A percentile compares a stretch with the other conserved stretches of the same genome.
Conservation (phyloP, 768 basidiomycete genomes). For the Russula lepida region DNA sequence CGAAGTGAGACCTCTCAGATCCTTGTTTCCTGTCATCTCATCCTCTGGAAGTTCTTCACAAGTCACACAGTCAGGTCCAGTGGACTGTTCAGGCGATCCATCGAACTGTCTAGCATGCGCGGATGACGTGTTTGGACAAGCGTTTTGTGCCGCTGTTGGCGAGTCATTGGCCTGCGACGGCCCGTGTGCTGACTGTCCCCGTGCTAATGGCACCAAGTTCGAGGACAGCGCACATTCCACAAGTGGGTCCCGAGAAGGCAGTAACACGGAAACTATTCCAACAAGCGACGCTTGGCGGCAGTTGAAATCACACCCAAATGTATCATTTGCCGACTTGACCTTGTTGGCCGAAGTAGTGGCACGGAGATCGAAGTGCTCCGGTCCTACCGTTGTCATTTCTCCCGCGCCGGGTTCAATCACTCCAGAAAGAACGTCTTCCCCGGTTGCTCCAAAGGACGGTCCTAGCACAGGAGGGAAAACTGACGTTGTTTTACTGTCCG, state of each 20-base stretch:
- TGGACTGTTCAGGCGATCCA: constrained; percentile 75
- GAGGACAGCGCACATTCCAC: constrained; percentile 11
- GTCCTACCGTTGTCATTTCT: constrained; percentile 56
- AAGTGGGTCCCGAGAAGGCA: constrained; percentile 22
- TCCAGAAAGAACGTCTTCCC: constrained; percentile 39
- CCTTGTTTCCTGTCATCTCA: constrained; percentile 46
- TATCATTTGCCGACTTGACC: constrained; percentile 72
- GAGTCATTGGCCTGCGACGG: constrained; percentile 46
- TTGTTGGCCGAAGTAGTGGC: constrained; percentile 86
- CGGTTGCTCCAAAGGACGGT: constrained; percentile 18
- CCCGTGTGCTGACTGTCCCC: constrained; percentile 51
- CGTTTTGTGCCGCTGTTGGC: constrained; percentile 74
- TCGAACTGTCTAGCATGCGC: constrained; percentile 79
- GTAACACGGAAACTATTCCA: constrained; percentile 49
- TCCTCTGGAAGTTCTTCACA: constrained; percentile 25
- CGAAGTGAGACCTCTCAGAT: constrained; percentile 31
- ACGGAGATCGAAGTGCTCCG: constrained; percentile 68
- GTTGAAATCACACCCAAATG: constrained; percentile 83
- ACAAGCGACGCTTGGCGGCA: constrained; percentile 79
- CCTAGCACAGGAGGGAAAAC: constrained; percentile 20
- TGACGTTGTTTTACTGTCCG: constrained; percentile 40
- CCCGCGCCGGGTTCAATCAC: constrained; percentile 42
- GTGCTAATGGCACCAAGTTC: constrained; percentile 26
- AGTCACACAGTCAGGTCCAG: constrained; percentile 26
- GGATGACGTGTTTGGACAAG: constrained; percentile 79